Percentiles rank a stretch among this genome's conserved stretches.
phyloP scores from a whole-genome alignment of 768 basidiomycete species.

The Tricholoma saponaceum region DNA sequence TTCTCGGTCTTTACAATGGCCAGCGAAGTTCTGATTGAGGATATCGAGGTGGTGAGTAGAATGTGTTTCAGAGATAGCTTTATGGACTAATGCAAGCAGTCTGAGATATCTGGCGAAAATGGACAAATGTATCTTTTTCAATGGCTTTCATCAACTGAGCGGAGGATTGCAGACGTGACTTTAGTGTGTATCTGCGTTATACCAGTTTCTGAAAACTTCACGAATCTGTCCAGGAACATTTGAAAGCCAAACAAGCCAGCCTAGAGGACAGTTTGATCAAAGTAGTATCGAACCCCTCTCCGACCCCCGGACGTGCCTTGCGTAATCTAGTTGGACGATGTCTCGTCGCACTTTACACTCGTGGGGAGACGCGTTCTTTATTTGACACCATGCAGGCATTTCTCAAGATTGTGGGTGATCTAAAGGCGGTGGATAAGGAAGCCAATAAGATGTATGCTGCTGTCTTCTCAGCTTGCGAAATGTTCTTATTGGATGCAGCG shows the following conservation, averaged over 20 bases:
- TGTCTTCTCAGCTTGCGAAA: background rate
- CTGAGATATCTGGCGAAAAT: conserved; percentile 66
- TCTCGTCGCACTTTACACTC: conserved; percentile 65
- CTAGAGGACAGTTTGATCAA: conserved; percentile 66
- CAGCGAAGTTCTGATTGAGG: conserved; percentile 17
- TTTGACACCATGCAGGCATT: conserved; percentile 85
- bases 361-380: conserved; percentile 78
- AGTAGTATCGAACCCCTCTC: conserved; percentile 57
- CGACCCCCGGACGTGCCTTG: conserved; percentile 78
- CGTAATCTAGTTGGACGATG: conserved; percentile 79
- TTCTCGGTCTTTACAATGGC: background rate
- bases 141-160: conserved; percentile 72
- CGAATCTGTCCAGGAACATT: conserved; percentile 44
- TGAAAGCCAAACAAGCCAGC: conserved; percentile 60
- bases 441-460: conserved; percentile 58
- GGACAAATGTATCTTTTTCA: conserved; percentile 82
- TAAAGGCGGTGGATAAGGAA: conserved; percentile 63
- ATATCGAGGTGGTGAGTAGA: conserved; percentile 25
- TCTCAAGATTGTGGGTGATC: conserved; percentile 69
- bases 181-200: conserved; percentile 41
- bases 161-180: conserved; percentile 43
- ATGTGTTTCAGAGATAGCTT: background rate
- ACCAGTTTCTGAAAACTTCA: conserved; percentile 2
- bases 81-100: conserved; percentile 33
- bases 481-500: conserved; percentile 38